Evolutionary conservation across 2,329 filamentous ascomycete species (phyloP).

Genomic region (Tolypocladium nubicola): DNA sequence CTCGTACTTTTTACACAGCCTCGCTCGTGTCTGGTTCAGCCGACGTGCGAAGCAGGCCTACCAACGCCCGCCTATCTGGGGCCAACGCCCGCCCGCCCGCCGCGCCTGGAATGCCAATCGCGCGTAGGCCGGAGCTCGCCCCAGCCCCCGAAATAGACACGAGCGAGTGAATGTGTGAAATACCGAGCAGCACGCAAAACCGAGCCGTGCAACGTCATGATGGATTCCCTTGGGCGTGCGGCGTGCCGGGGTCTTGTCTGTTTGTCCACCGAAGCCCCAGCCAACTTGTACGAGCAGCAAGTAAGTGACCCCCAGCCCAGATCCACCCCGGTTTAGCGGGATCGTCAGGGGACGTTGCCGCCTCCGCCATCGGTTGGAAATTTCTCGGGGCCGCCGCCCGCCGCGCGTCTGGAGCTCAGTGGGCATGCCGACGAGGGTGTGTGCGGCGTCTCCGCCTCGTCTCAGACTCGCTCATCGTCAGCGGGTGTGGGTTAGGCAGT

Average conservation of each 20-base stretch:
- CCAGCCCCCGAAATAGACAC: neutral
- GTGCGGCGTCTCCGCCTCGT: too few relatives aligned
- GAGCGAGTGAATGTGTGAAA: neutral
- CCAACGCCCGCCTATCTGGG: too few relatives aligned
- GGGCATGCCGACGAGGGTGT: too few relatives aligned
- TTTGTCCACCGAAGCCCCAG: neutral
- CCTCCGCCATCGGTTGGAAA: neutral
- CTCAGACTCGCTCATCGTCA: too few relatives aligned
- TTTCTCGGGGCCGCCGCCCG: neutral
- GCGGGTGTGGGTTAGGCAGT: too few relatives aligned
- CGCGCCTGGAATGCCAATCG: neutral
- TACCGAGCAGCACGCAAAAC: neutral
- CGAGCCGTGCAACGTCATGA: neutral
- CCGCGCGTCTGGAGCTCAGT: too few relatives aligned
- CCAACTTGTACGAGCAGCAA: neutral
- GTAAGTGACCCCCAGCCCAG: neutral
- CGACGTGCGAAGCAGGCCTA: neutral
- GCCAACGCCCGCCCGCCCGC: neutral
- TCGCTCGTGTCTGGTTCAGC: neutral
- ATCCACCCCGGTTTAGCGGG: neutral
- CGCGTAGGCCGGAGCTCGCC: neutral
- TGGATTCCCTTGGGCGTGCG: neutral
- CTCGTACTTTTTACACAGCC: neutral
- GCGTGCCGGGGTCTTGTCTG: neutral
- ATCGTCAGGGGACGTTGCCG: neutral